Conservation (phyloP, 805 yeast species). For the Grigorovia humatica region DNA sequence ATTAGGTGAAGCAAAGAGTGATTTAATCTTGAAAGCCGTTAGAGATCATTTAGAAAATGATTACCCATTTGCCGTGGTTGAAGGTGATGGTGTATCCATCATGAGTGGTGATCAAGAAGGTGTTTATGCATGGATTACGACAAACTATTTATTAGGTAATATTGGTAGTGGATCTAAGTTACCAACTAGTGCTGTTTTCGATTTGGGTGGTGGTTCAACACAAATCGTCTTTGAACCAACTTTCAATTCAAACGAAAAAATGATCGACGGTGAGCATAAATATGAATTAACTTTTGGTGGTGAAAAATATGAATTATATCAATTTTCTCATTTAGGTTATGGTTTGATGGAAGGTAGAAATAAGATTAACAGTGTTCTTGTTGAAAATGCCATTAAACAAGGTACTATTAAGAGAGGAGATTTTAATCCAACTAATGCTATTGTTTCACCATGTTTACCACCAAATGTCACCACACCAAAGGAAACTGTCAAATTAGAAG, state of each 20-base stretch:
- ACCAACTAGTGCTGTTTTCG: constrained; percentile 95
- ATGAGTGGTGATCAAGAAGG: constrained; percentile 98
- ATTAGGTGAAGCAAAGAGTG: constrained; percentile 66
- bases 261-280: constrained; percentile 84
- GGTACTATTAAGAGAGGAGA: constrained; percentile 32
- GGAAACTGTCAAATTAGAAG: constrained; percentile 48
- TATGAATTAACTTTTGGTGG: constrained; percentile 74
- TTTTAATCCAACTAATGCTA: constrained; percentile 34
- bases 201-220: constrained; percentile 96
- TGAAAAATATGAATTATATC: constrained; percentile 71
- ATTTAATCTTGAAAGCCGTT: constrained; percentile 65
- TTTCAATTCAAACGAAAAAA: constrained; percentile 46
- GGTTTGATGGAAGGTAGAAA: constrained; percentile 93
- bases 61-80: constrained; percentile 88
- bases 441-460: constrained; percentile 80
- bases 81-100: constrained; percentile 75
- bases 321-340: constrained; percentile 89
- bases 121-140: constrained; percentile 97
- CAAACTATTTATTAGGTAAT: constrained; percentile 86
- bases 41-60: constrained; percentile 61
- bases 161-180: constrained; percentile 64
- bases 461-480: constrained; percentile 56
- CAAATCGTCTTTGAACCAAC: constrained; percentile 97
- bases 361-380: constrained; percentile 58
- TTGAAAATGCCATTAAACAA: constrained; percentile 39